These are phyloP conservation scores for Schizosaccharomyces japonicus DNA, from an alignment of 805 yeast genomes.

Conservation along the genomic window DNA sequence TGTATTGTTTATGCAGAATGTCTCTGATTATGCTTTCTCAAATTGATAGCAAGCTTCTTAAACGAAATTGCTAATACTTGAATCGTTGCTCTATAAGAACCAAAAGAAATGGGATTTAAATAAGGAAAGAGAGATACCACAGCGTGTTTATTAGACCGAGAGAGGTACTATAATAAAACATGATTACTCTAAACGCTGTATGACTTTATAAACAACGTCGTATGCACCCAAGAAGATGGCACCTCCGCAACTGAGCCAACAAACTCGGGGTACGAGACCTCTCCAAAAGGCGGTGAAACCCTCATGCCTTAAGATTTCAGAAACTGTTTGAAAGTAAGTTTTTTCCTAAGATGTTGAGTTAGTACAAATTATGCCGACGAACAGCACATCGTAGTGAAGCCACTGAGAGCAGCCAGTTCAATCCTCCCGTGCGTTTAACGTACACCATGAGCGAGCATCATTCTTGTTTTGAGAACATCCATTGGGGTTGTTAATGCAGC, in stretches of 20 bases:
- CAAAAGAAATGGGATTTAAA: too few species aligned
- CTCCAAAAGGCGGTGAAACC: slow-evolving; percentile 48
- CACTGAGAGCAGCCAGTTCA: slow-evolving; percentile 27
- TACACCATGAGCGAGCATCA: slow-evolving; percentile 42
- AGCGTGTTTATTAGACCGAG: too few species aligned
- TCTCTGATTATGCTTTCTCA: too few species aligned
- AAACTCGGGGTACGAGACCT: slow-evolving; percentile 85
- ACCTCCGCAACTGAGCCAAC: slow-evolving; percentile 97
- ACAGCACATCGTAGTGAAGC: too few species aligned
- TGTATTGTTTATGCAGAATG: too few species aligned
- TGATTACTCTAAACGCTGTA: too few species aligned
- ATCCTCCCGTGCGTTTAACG: slow-evolving; percentile 23
- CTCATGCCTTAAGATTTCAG: slow-evolving; percentile 38
- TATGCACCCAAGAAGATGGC: slow-evolving; percentile 90
- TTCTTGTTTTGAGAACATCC: slow-evolving; percentile 79
- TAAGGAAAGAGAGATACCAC: too few species aligned
- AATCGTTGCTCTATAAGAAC: too few species aligned
- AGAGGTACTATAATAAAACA: too few species aligned
- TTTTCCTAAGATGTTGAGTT: neutral
- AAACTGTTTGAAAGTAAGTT: neutral
- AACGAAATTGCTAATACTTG: too few species aligned
- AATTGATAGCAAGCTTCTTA: too few species aligned
- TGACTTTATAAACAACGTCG: slow-evolving; percentile 25
- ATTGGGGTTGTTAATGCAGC: slow-evolving; percentile 88
- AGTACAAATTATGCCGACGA: too few species aligned